Percentiles rank a stretch among this genome's conserved stretches.
Conservation (phyloP, 1,284 basidiomycete genomes). For the Leccinum solheimii region DNA sequence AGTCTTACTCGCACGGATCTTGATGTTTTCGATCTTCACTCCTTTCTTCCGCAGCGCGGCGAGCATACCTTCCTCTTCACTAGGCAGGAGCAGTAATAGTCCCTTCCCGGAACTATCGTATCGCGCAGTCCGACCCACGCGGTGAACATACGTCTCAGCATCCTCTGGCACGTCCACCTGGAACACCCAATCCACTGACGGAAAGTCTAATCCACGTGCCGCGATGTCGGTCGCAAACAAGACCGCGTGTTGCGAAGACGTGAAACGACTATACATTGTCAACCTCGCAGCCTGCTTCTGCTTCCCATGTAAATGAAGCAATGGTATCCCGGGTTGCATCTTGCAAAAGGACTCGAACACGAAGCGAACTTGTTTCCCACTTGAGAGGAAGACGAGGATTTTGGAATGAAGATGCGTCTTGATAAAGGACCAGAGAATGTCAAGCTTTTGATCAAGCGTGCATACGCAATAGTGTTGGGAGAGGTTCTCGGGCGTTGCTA, state of each 20-base stretch:
- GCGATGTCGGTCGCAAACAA: constrained; percentile 98
- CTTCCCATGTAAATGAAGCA: constrained; percentile 94
- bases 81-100: constrained; percentile 82
- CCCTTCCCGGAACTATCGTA: constrained; percentile 92
- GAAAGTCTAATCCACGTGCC: constrained; percentile 95
- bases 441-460: constrained; percentile 85
- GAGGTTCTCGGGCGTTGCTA: constrained; percentile 66
- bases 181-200: constrained; percentile 95
- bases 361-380: constrained; percentile 96
- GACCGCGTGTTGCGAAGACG: constrained; percentile 74
- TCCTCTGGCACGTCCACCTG: constrained; percentile 98
- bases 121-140: constrained; percentile 93
- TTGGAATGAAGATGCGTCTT: constrained; percentile 93
- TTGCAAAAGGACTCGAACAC: constrained; percentile 96
- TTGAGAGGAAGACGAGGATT: constrained; percentile 91
- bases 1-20: constrained; percentile 88
- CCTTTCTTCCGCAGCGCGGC: constrained; percentile 71
- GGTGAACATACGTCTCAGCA: constrained; percentile 97
- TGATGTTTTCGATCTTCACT: constrained; percentile 81
- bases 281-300: constrained; percentile 93
- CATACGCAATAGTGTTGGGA: constrained; percentile 92
- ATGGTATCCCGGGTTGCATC: constrained; percentile 89
- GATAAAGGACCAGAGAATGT: constrained; percentile 93
- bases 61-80: constrained; percentile 90
- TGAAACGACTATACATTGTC: constrained; percentile 81